phyloP scores from a whole-genome alignment of 495 filamentous ascomycete species.

The Tuber calosporum region DNA sequence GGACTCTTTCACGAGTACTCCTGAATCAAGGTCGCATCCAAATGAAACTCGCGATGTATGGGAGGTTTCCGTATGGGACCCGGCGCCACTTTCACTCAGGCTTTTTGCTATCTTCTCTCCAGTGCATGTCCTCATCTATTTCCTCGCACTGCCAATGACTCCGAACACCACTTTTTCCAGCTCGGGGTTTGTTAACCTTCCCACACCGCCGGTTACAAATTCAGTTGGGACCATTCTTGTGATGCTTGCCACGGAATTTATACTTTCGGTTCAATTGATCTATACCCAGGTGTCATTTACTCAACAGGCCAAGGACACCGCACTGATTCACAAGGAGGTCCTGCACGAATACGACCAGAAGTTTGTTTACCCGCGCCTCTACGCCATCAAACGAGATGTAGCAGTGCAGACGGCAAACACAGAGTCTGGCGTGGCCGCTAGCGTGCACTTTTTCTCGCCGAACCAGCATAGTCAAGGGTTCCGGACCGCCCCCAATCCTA shows the following conservation, averaged over 20 bases:
- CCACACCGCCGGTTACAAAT: conserved; percentile 56
- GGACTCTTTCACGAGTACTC: conserved; percentile 47
- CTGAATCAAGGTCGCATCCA: conserved; percentile 74
- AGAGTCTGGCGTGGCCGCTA: conserved; percentile 45
- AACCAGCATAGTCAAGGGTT: conserved; percentile 75
- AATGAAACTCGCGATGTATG: conserved; percentile 83
- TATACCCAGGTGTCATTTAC: conserved; percentile 62
- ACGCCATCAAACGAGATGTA: conserved; percentile 74
- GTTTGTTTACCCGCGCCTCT: conserved; percentile 82
- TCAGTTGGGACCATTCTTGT: conserved; percentile 81
- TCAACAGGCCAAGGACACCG: conserved; percentile 76
- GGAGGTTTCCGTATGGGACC: conserved; percentile 92
- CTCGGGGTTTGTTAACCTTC: conserved; percentile 63
- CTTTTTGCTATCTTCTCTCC: conserved; percentile 90
- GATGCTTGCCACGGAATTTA: conserved; percentile 59
- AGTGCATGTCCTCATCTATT: conserved; percentile 81
- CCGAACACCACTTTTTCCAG: conserved; percentile 56
- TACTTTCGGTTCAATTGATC: conserved; percentile 71
- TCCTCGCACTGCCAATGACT: conserved; percentile 71
- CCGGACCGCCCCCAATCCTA: conserved; percentile 77
- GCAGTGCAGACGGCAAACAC: conserved; percentile 38
- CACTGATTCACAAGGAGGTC: conserved; percentile 81
- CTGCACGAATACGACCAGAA: conserved; percentile 93
- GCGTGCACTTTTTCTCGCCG: conserved; percentile 67
- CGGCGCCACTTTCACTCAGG: conserved; percentile 69